phyloP scores from a whole-genome alignment of 306 rosid genomes.

The Delonix regia region DNA sequence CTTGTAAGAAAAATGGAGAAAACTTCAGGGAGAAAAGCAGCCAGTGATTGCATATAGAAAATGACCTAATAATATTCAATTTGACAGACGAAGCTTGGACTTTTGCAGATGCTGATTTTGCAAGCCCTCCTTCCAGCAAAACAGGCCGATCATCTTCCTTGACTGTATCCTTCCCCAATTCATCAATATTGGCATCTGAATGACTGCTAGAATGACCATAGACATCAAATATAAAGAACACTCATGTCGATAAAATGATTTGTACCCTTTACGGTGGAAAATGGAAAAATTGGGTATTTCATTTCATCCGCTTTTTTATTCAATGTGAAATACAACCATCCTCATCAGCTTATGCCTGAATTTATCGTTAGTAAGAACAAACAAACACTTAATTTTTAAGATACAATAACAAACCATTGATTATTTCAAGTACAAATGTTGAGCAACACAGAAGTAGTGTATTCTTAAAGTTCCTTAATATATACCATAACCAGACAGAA shows the following conservation, averaged over 20 bases:
- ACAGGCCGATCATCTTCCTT: conserved; percentile 85
- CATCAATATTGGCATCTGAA: conserved; percentile 79
- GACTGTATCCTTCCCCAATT: conserved; percentile 72
- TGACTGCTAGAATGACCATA: conserved; percentile 55
- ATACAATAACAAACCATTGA: not conserved
- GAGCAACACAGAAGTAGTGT: not conserved
- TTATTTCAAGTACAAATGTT: not conserved
- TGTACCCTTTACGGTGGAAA: no score
- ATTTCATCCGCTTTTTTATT: no score
- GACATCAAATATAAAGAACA: not conserved
- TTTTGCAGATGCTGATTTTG: conserved; percentile 74
- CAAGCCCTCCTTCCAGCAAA: conserved; percentile 86
- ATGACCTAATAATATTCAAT: conserved; percentile 75
- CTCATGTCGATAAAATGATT: no score
- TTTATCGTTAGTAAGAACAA: not conserved
- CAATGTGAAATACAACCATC: no score
- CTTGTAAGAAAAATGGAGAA: conserved; percentile 22
- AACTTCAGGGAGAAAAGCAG: conserved; percentile 17
- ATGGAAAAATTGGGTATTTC: no score
- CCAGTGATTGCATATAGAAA: conserved; percentile 30
- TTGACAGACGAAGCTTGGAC: conserved; percentile 61
- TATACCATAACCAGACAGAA: not conserved
- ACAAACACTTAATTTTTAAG: not conserved
- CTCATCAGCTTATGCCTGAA: not conserved
- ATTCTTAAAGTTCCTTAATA: not conserved